Evolutionary conservation across 371 early-diverging fungal species (phyloP).

Genomic region (Mortierella sp.): DNA sequence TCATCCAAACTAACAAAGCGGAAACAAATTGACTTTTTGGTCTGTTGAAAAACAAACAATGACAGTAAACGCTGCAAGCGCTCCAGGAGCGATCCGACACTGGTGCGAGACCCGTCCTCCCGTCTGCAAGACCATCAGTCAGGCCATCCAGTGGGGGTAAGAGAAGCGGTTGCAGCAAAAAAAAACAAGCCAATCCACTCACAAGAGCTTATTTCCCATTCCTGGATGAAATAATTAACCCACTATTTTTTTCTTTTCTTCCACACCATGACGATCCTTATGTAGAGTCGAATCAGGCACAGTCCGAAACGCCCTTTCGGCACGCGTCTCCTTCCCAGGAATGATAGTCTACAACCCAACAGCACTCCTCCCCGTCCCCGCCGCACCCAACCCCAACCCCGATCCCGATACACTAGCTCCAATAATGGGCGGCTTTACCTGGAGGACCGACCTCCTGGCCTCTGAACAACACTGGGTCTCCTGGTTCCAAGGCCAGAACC

Average conservation of each 20-base stretch:
- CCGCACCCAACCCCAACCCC: background rate
- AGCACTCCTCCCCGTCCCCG: background rate
- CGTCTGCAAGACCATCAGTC: conserved; percentile 13
- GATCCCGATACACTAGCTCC: background rate
- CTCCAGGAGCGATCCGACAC: conserved; percentile 8
- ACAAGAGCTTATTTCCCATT: background rate
- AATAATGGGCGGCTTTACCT: conserved; percentile 58
- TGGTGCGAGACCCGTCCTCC: conserved; percentile 27
- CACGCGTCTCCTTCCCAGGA: conserved; percentile 83
- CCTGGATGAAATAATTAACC: background rate
- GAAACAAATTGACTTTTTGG: too few species aligned
- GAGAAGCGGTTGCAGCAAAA: background rate
- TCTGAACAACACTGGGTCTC: conserved; percentile 81
- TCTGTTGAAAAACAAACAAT: background rate
- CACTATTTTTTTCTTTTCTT: background rate
- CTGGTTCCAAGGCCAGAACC: conserved; percentile 89
- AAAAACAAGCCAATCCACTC: background rate
- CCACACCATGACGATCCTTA: conserved; percentile 16
- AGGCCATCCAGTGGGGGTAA: conserved; percentile 36
- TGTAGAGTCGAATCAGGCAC: conserved; percentile 69
- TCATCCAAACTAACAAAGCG: too few species aligned
- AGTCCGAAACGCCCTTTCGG: conserved; percentile 77
- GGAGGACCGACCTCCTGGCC: conserved; percentile 76
- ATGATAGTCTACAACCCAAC: conserved; percentile 51
- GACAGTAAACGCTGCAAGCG: conserved; percentile 8